Evolutionary conservation across 2,329 filamentous ascomycete genomes (phyloP), one percentile per base, ranked within the genome.

Genomic region (Fusarium xyrophilum): DNA sequence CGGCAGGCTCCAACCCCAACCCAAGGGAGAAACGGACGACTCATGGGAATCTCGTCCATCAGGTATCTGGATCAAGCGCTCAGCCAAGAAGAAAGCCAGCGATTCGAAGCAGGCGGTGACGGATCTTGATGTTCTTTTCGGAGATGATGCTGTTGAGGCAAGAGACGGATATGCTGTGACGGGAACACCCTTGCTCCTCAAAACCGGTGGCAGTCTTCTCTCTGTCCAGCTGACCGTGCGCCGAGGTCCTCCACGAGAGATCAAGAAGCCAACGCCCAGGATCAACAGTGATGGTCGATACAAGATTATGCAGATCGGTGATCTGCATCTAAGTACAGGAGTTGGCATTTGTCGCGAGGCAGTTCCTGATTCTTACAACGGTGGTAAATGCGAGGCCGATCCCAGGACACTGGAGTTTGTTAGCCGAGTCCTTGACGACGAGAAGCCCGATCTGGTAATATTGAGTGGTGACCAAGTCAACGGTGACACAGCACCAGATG

Each of bases 251-350:
- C 87, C 87, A 25, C 81, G 83, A 25, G 87, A 89, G 69, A 78
- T 85, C 36, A 86, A 89, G 74, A 93, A 90, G 77, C 91, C 92
- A 2, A 82, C 88, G 39, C 92, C 91, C 14, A 88, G 92, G 61
- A 93, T 99, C 67, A 87, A 88, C 43, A 93, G 96, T 65, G 93
- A 96, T 76, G 96, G 95, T 32, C 93, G 91, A 73, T 98, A 98
- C 83, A 98, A 98, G 83, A 97, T 99, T 69, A 89, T 99, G 86
- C 96, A 99, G 80, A 84, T 97, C 57, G 91, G 93, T n/a, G 96
- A 99, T 81, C 82, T 98, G 65, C 96, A 99, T 79, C 82, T 99
- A 58, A 95, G 93, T 75, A 99, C 96, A 5, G 96, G 95, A 13
- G 85, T 94, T 8, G 96, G 96, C 13, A 80, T 81, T 44, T 99